Evolutionary conservation across 2,329 filamentous ascomycete species (phyloP).

Genomic region (Aspergillus pseudonomiae): DNA sequence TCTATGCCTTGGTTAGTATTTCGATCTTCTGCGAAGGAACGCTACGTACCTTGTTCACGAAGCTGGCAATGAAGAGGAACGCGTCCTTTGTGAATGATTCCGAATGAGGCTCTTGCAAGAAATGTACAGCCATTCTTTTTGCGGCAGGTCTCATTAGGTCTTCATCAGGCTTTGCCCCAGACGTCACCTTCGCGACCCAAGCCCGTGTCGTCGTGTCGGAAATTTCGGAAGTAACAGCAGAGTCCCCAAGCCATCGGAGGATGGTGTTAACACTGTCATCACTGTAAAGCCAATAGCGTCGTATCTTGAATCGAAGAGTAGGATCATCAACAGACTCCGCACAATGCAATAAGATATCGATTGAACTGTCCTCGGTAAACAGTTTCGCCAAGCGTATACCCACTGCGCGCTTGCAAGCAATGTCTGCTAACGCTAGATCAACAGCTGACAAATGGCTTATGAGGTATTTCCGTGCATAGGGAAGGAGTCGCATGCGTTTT

Average conservation of each 20-base stretch:
- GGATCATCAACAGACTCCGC: constrained; percentile 5
- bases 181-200: constrained; percentile 26
- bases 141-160: constrained; percentile 24
- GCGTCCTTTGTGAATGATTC: constrained; percentile 14
- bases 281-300: constrained; percentile 22
- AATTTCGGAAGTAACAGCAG: constrained; percentile 24
- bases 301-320: constrained; percentile 17
- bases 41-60: constrained; percentile 17
- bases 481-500: constrained; percentile 12
- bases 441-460: constrained; percentile 24
- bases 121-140: constrained; percentile 27
- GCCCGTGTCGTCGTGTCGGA: constrained; percentile 14
- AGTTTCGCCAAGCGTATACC: constrained; percentile 25
- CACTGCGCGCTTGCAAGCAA: constrained; percentile 24
- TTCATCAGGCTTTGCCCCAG: constrained; percentile 18
- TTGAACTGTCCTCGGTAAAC: constrained; percentile 23
- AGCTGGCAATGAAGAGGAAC: constrained; percentile 18
- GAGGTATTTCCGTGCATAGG: constrained; percentile 19
- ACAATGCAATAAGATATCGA: constrained; percentile 23
- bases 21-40: not conserved
- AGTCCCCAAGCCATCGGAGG: constrained; percentile 28
- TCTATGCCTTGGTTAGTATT: not conserved
- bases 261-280: constrained; percentile 16
- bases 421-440: constrained; percentile 27
- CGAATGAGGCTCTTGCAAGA: constrained; percentile 19